Base-by-base conservation (phyloP, 768 basidiomycete species). In the Serendipita vermifera region DNA sequence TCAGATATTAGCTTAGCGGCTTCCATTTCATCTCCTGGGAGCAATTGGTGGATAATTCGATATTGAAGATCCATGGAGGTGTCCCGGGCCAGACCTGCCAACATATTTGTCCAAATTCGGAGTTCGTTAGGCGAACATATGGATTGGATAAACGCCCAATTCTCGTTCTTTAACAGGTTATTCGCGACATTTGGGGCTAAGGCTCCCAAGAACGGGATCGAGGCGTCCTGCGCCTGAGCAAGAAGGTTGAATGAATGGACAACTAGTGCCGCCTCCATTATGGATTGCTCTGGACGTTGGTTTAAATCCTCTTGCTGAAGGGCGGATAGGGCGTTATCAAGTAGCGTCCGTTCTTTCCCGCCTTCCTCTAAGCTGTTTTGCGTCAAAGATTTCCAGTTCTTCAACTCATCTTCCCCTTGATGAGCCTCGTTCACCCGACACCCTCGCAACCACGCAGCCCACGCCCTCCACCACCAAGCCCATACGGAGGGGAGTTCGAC, bases 361-460 rank as follows among this genome's bases (percentile, higher is more conserved):
- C 5, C 9, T 22, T 60, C 60, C 31, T 38, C 55, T 20, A n/a
- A 55, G 5, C n/a, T n/a, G n/a, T n/a, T 22, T 24, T n/a, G 24
- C 20, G 29, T 9, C 31, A 26, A 33, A 6, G 4, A 3, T 5
- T 14, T 35, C 33, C 27, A 5, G n/a, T 33, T 33, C 29, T 56
- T 64, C 55, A 81, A 77, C 64, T 91, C 87, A 13, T 66, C 66
- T 58, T 82, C 78, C 3, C 90, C 91, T 2, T 75, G 75, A 62
- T 72, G 77, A 11, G 81, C 65, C 0, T 78, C 76, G 62, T 97
- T 96, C 17, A 91, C 72, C 54, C 73, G 75, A 5, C 77, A 75
- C 1, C 93, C 91, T 61, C 87, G 85, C 2, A 88, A 64, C 84
- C 87, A 93, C 5, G 81, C 78, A 1, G 75, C 73, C 64, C 78